Conservation (phyloP, 1,284 basidiomycete species). For the Boletus smithii region DNA sequence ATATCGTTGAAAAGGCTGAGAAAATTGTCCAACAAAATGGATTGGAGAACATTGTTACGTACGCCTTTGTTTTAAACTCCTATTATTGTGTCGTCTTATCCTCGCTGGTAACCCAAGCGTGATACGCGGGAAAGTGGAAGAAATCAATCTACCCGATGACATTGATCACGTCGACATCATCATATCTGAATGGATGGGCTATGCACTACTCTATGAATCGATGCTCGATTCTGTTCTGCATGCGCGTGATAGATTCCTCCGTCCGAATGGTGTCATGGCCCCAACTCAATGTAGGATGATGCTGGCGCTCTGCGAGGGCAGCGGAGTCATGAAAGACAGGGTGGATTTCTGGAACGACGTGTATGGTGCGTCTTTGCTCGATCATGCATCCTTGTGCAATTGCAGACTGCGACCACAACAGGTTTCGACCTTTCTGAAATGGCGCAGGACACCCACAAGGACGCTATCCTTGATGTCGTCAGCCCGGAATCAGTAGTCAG, state of each 20-base stretch:
- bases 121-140: conserved; percentile 85
- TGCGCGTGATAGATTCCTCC: conserved; percentile 84
- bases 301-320: conserved; percentile 76
- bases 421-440: conserved; percentile 86
- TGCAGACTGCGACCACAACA: conserved; percentile 25
- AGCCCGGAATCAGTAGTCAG: conserved; percentile 69
- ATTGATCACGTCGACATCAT: conserved; percentile 87
- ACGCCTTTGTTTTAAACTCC: conserved; percentile 34
- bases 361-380: conserved; percentile 58
- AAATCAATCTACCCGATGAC: conserved; percentile 68
- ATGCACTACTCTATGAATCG: conserved; percentile 89
- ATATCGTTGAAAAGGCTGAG: conserved; percentile 80
- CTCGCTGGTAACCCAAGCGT: conserved; percentile 46
- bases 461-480: conserved; percentile 82
- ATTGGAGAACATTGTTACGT: conserved; percentile 74
- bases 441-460: conserved; percentile 65
- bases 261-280: conserved; percentile 75
- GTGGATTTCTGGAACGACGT: conserved; percentile 89
- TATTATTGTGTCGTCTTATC: not conserved
- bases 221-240: conserved; percentile 95
- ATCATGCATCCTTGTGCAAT: not conserved
- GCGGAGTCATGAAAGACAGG: conserved; percentile 74
- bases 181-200: conserved; percentile 98
- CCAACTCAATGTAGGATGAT: conserved; percentile 90
- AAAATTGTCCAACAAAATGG: conserved; percentile 82